These are phyloP conservation scores for Aspergillus affinis DNA, from an alignment of 495 filamentous ascomycete genomes.

Conservation along the genomic window DNA sequence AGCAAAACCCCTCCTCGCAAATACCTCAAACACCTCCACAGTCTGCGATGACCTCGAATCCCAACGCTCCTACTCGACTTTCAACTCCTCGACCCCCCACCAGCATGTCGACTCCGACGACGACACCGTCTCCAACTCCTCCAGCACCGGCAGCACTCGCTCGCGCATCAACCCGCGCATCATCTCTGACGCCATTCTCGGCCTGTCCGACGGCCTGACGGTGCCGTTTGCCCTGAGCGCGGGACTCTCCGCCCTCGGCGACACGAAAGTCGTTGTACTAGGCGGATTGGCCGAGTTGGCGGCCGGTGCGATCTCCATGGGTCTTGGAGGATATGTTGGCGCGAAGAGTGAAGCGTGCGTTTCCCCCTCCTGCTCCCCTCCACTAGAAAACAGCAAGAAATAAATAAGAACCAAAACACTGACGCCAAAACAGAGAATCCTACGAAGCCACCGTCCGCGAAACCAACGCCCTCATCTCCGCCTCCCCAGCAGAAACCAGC, in stretches of 20 bases:
- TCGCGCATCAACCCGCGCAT: conserved; percentile 50
- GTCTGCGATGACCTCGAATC: conserved; percentile 39
- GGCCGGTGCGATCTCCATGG: conserved; percentile 58
- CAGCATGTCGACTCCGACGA: conserved; percentile 16
- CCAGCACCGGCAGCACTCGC: conserved; percentile 31
- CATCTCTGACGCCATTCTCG: conserved; percentile 58
- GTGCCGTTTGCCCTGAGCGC: conserved; percentile 59
- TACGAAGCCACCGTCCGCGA: conserved; percentile 49
- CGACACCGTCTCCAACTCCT: conserved; percentile 3
- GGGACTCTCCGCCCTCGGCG: conserved; percentile 52
- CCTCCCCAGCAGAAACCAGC: conserved; percentile 37
- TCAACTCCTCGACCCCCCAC: conserved; percentile 24
- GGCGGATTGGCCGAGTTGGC: conserved; percentile 56
- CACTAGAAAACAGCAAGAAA: no score
- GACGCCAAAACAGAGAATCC: conserved; percentile 38
- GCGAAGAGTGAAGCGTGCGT: conserved; percentile 67
- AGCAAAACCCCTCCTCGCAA: conserved; percentile 41
- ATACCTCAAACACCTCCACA: conserved; percentile 28
- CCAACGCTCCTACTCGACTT: conserved; percentile 45
- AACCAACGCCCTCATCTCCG: conserved; percentile 40
- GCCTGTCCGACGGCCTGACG: conserved; percentile 57
- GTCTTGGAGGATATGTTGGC: conserved; percentile 59
- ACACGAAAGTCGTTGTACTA: conserved; percentile 54
- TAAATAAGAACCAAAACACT: conserved; percentile 7
- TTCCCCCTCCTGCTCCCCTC: conserved; percentile 10